Evolutionary conservation across 306 rosid species (phyloP), one percentile per base, ranked within the genome.

Genomic region (Glycyrrhiza uralensis): DNA sequence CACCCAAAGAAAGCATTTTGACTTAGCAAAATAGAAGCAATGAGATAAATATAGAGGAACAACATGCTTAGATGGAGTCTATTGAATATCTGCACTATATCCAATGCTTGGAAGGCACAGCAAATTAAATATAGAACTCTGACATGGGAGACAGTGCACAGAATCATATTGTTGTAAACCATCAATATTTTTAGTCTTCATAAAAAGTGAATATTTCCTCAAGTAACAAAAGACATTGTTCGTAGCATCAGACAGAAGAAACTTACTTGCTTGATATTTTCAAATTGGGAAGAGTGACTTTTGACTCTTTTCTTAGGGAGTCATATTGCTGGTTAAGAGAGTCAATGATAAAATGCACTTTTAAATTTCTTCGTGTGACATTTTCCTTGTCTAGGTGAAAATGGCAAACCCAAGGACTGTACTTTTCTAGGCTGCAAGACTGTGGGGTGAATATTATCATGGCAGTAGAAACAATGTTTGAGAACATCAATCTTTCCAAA

Each of bases 321-420:
- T 80, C 77, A 72, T 83, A 87, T 72, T 85, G 63, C 63, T 38
- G 75, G 56, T 78, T 28, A 38, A 95, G 89, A 56, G 84, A 82
- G 13, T 88, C 50, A 36, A 89, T 77, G 74, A 91, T 73, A 65
- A 96, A 81, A 11, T 24, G 77, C 87, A 91, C 81, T 39, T 80
- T 79, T 47, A 95, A 46, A 29, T 81, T 83, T 84, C 93, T 86
- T 77, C 85, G 85, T 29, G 14, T 38, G 36, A 84, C 32, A 79
- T 54, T 73, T 78, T 88, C 96, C 90, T 82, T 81, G 87, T 65
- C 67, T 47, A 95, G 38, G 75, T 89, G 93, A 82, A 95, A 95
- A 80, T 95, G 97, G 80, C 91, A 86, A 68, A 89, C 88, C 96
- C 99, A 95, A 56, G 97, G 96, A 75, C 95, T 85, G 74, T 76